Evolutionary conservation across 1,139 yeast genomes (phyloP).

Genomic region (Magnusiomyces sp.): DNA sequence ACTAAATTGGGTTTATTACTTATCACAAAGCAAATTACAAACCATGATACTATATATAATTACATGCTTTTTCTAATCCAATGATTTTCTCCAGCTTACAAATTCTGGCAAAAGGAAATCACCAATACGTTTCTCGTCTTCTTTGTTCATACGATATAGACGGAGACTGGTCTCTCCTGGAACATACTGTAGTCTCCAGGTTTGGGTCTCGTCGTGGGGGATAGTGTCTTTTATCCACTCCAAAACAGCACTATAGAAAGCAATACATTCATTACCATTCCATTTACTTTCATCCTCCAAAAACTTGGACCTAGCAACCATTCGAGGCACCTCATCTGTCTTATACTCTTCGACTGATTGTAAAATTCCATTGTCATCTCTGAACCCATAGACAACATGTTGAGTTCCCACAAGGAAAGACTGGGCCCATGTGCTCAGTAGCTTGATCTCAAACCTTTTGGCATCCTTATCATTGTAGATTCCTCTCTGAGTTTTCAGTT

Average conservation of each 20-base stretch:
- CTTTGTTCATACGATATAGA: conserved; percentile 33
- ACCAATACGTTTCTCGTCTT: conserved; percentile 27
- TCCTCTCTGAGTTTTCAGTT: conserved; percentile 63
- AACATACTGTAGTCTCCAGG: conserved; percentile 40
- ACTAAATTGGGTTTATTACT: too few species aligned
- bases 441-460: conserved; percentile 57
- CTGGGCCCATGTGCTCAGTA: conserved; percentile 86
- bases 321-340: conserved; percentile 68
- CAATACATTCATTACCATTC: conserved; percentile 71
- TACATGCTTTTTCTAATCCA: background rate
- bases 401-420: conserved; percentile 80
- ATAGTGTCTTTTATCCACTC: conserved; percentile 62
- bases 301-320: conserved; percentile 35
- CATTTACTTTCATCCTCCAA: conserved; percentile 31
- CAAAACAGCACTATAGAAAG: conserved; percentile 76
- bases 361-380: conserved; percentile 62
- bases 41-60: background rate
- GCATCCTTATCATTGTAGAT: conserved; percentile 48
- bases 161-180: conserved; percentile 35
- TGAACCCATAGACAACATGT: conserved; percentile 71
- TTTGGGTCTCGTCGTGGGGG: conserved; percentile 42
- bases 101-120: conserved; percentile 48
- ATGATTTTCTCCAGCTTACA: conserved; percentile 47
- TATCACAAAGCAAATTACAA: too few species aligned
- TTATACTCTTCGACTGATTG: conserved; percentile 63